Base-by-base conservation (phyloP, 352 stramenopile genomes). In the Globisporangium apiculatum region DNA sequence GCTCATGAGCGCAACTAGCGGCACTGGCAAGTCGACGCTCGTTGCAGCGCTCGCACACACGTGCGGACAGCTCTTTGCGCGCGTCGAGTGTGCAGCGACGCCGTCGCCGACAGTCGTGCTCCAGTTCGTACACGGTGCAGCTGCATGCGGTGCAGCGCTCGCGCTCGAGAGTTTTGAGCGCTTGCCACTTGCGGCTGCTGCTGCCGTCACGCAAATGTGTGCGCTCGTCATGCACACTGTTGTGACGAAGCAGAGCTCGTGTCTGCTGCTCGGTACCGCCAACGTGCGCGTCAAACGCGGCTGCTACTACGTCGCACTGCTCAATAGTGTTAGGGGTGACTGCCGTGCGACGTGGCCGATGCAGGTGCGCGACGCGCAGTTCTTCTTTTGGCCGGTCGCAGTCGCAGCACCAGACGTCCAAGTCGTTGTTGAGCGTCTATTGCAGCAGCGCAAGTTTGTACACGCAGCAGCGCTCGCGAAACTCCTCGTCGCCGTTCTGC, bases 81-180 rank as follows among this genome's bases (percentile, higher is more conserved):
- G 53, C 4, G 83, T 72, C 48, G 65, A 80, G 7, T 76, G 73
- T 15, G 53, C 53, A 6, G 75, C 73, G 17, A 18, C 55, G 1
- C 55, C 59, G 6, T 63, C 62, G 6, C 65, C 86, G 31, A 58
- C 79, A 3, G 48, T 58, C 1, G 36, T 89, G 10, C 53, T 60
- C 0, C 66, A 70, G 51, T 84, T 83, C 35, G 42, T 87, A 15
- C 87, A 80, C 58, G 83, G 75, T 0, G 67, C 73, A 3, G 69
- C 76, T 11, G 64, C 71, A 0, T 76, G 63, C n/a, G 79, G 75
- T 4, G 76, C 79, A 14, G 89, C 79, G 79, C 55, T 92, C 12
- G 72, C 68, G 36, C 62, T 83, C 4, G 57, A 69, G 24, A 71
- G 74, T 10, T 60, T 83, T 0, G 65, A 80, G 0, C 53, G 71